Evolutionary conservation across 495 filamentous ascomycete genomes (phyloP), one percentile per base, ranked within the genome.

Genomic region (Elasticomyces elasticus): DNA sequence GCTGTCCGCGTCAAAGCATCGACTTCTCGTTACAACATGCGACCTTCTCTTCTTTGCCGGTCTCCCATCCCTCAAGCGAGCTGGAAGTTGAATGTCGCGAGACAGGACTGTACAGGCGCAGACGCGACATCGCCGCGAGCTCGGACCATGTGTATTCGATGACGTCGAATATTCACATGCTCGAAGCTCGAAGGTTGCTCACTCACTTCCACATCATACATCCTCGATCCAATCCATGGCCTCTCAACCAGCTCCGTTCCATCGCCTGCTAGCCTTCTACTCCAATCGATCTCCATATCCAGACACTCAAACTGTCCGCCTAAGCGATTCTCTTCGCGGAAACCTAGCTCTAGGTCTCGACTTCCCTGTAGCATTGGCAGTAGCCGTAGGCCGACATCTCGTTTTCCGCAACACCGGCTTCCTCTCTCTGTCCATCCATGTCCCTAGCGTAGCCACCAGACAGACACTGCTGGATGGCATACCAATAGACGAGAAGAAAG

Each of bases 231-330:
- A 10, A 30, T 26, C 27, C 9, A 9, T 15, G 11, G 42, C 51
- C 26, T 28, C 33, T 7, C 25, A 27, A 25, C 27, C 44, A 13
- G 22, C 57, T 7, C 58, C 58, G 41, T 61, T 61, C 58, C 58
- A 61, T 43, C 47, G 53, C 52, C 53, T 61, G 31, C 58, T 61
- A 20, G 30, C 53, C 27, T 61, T 40, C 48, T 61, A 61, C 52
- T 48, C 52, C 47, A 56, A 52, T 30, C 48, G 47, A 47, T 25
- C 43, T 53, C 24, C 40, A 33, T 5, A 12, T 44, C 52, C 52
- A 10, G 30, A 47, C 49, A 52, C 52, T 33, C 52, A 55, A 28
- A 61, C 58, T 13, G 44, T 61, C 47, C 52, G 58, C 41, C 53
- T 61, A 23, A 12, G 5, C 13, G 58, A 61, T 44, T 61, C 58